Conservation (phyloP, 2,329 filamentous ascomycete species). For the Xenoacremonium recifei region DNA sequence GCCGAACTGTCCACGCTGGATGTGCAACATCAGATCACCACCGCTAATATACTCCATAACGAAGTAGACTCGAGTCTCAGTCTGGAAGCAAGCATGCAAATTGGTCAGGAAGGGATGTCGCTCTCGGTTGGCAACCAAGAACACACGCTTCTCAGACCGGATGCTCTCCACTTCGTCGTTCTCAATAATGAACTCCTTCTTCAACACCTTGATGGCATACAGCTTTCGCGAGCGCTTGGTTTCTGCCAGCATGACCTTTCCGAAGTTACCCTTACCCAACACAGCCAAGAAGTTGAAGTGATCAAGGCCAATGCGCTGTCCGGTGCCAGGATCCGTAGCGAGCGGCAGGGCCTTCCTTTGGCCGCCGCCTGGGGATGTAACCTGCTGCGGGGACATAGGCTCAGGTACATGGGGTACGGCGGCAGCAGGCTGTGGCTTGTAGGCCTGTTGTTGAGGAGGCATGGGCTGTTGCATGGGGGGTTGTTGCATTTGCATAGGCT, state of each 20-base stretch:
- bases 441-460: constrained; percentile 29
- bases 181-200: constrained; percentile 99
- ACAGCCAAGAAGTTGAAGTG: constrained; percentile 99
- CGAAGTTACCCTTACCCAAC: constrained; percentile 97
- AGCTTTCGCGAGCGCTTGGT: constrained; percentile 89
- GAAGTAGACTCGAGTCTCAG: constrained; percentile 96
- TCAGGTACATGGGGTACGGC: constrained; percentile 41
- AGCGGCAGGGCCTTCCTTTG: constrained; percentile 63
- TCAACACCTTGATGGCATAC: constrained; percentile 97
- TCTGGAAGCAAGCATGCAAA: constrained; percentile 97
- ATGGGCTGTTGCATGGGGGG: constrained; percentile 32
- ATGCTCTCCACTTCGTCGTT: constrained; percentile 99
- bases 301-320: constrained; percentile 86
- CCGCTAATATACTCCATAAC: constrained; percentile 99
- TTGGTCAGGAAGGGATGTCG: constrained; percentile 94
- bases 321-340: constrained; percentile 70
- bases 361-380: constrained; percentile 24
- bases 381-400: constrained; percentile 31
- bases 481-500: constrained; percentile 16
- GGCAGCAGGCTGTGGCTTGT: constrained; percentile 30
- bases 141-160: constrained; percentile 94
- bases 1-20: constrained; percentile 93
- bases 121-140: constrained; percentile 95
- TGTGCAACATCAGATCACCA: constrained; percentile 98
- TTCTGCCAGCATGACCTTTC: constrained; percentile 99